These are phyloP conservation scores for Paramecium primaurelia DNA, from an alignment of 73 alveolate species.

Conservation along the genomic window DNA sequence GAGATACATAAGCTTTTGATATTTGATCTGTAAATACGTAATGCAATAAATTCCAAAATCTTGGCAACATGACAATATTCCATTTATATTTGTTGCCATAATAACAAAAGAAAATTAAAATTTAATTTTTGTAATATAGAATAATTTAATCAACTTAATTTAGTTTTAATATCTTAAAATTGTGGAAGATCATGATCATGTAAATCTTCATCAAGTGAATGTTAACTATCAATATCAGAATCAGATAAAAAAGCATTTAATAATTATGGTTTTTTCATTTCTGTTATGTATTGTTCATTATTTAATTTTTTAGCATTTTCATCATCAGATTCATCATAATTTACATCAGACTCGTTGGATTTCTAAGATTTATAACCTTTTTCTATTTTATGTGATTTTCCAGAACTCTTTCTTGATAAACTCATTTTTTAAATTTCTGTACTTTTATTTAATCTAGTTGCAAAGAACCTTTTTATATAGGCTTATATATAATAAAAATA, in stretches of 20 bases:
- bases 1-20: neutral
- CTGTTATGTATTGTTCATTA: conserved; percentile 12
- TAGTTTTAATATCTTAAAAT: conserved; percentile 13
- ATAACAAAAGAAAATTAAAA: neutral
- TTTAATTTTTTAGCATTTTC: neutral
- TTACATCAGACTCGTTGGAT: conserved; percentile 8
- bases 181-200: conserved; percentile 21
- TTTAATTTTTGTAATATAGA: neutral
- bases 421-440: neutral
- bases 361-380: neutral
- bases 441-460: neutral
- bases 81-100: neutral
- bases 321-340: conserved; percentile 38
- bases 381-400: neutral
- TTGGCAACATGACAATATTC: neutral
- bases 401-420: neutral
- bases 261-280: neutral
- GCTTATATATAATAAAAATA: neutral
- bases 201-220: neutral
- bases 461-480: conserved; percentile 22
- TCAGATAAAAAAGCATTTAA: neutral
- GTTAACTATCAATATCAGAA: conserved; percentile 10
- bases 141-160: neutral
- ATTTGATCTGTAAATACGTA: neutral
- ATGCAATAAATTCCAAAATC: neutral